Conservation (phyloP, 495 filamentous ascomycete genomes). For the Aspergillus cavernicola region DNA sequence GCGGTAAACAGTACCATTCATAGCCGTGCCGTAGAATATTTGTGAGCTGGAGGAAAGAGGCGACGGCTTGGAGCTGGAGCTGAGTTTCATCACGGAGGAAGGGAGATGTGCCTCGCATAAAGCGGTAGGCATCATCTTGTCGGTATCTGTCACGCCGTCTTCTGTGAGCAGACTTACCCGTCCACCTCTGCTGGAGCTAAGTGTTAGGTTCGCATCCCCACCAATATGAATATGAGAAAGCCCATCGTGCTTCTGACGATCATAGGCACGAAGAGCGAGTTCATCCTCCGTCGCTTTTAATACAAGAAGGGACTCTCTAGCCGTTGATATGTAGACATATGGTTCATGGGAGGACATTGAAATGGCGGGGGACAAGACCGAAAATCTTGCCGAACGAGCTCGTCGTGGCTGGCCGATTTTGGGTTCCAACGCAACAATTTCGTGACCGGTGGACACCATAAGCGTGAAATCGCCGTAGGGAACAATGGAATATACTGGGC, state of each 20-base stretch:
- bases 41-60: constrained; percentile 11
- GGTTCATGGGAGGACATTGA: constrained; percentile 37
- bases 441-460: constrained; percentile 37
- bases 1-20: constrained; percentile 62
- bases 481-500: constrained; percentile 42
- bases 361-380: constrained; percentile 39
- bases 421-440: constrained; percentile 34
- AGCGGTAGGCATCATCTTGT: constrained; percentile 24
- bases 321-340: constrained; percentile 43
- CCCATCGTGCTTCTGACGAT: constrained; percentile 33
- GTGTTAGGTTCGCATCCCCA: constrained; percentile 24
- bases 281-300: constrained; percentile 32
- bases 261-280: constrained; percentile 30
- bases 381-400: constrained; percentile 24
- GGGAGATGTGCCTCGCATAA: constrained; percentile 33
- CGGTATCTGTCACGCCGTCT: constrained; percentile 17
- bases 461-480: constrained; percentile 37
- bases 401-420: constrained; percentile 32
- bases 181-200: constrained; percentile 35
- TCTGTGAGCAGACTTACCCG: constrained; percentile 31
- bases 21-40: constrained; percentile 53
- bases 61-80: constrained; percentile 13
- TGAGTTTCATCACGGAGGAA: constrained; percentile 31
- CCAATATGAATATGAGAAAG: constrained; percentile 37
- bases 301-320: constrained; percentile 38